Conservation (phyloP, 306 rosid species). For the Cyclanthera cordifolia region DNA sequence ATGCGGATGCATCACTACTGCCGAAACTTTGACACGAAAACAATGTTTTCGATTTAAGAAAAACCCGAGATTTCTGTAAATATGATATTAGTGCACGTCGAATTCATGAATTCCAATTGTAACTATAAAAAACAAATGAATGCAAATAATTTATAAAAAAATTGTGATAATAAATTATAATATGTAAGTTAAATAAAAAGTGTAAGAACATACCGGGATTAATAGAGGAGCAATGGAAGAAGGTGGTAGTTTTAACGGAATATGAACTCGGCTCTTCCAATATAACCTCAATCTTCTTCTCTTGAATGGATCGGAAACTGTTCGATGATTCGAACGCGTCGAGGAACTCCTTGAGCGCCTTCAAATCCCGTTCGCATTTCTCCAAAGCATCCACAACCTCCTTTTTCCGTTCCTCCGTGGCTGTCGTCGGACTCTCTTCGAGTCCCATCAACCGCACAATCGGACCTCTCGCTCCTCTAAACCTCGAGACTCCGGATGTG, state of each 20-base stretch:
- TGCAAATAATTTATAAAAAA: too few species aligned
- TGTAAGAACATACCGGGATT: conserved; percentile 1
- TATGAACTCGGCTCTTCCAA: not conserved
- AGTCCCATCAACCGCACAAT: conserved; percentile 7
- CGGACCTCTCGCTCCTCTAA: conserved; percentile 4
- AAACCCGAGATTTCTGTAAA: too few species aligned
- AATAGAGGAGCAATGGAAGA: too few species aligned
- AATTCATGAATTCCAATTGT: too few species aligned
- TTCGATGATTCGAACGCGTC: not conserved
- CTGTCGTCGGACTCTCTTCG: not conserved
- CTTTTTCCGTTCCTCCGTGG: not conserved
- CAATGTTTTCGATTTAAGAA: too few species aligned
- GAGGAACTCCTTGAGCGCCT: not conserved
- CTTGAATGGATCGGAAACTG: not conserved
- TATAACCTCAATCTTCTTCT: not conserved
- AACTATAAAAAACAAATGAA: too few species aligned
- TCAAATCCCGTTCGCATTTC: conserved; percentile 2
- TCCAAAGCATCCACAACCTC: conserved; percentile 6
- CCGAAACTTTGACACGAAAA: too few species aligned
- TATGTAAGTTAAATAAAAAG: not conserved
- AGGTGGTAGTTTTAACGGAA: not conserved
- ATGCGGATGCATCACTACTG: too few species aligned
- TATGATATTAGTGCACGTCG: too few species aligned
- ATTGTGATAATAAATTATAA: too few species aligned
- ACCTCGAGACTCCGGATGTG: not conserved